A percentile compares a stretch with the other conserved stretches of the same genome.
These are phyloP conservation scores for Trichomonascus vanleenenianus DNA, from an alignment of 805 yeast species.

Conservation along the genomic window DNA sequence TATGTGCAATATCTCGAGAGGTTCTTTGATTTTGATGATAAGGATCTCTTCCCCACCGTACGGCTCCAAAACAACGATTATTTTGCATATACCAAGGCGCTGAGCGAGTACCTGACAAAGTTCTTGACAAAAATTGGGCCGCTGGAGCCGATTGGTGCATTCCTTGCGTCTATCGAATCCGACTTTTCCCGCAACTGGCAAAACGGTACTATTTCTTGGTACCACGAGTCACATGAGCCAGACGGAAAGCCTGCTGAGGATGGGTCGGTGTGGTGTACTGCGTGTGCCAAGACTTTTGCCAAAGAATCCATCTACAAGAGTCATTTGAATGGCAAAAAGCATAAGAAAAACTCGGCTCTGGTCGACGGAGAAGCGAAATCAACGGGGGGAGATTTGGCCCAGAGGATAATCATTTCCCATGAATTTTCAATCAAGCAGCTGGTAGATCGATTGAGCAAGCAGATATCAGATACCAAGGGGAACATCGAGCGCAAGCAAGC, in stretches of 20 bases:
- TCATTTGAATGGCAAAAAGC: conserved; percentile 72
- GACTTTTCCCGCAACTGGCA: conserved; percentile 25
- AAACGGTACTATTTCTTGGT: conserved; percentile 10
- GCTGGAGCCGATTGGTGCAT: conserved; percentile 34
- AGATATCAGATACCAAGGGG: conserved; percentile 43
- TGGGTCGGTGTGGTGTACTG: conserved; percentile 43
- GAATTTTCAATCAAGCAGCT: conserved; percentile 37
- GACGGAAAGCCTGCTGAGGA: conserved; percentile 7
- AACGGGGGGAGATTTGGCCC: conserved; percentile 14
- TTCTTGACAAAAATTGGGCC: conserved; percentile 46
- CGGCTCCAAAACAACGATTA: conserved; percentile 31
- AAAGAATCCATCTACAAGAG: conserved; percentile 56
- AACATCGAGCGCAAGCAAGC: conserved; percentile 56
- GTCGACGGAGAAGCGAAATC: conserved; percentile 1
- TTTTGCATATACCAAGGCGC: conserved; percentile 35
- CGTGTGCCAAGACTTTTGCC: conserved; percentile 58
- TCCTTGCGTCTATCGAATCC: conserved; percentile 20
- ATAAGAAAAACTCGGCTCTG: conserved; percentile 40
- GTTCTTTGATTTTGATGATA: conserved; percentile 36
- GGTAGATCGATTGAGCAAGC: conserved; percentile 32
- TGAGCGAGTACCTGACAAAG: conserved; percentile 42
- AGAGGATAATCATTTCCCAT: conserved; percentile 14
- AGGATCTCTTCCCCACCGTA: conserved; percentile 16
- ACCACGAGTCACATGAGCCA: background rate
- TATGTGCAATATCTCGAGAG: conserved; percentile 45